Base-by-base conservation (phyloP, 1,284 basidiomycete species). In the Austropuccinia psidii region DNA sequence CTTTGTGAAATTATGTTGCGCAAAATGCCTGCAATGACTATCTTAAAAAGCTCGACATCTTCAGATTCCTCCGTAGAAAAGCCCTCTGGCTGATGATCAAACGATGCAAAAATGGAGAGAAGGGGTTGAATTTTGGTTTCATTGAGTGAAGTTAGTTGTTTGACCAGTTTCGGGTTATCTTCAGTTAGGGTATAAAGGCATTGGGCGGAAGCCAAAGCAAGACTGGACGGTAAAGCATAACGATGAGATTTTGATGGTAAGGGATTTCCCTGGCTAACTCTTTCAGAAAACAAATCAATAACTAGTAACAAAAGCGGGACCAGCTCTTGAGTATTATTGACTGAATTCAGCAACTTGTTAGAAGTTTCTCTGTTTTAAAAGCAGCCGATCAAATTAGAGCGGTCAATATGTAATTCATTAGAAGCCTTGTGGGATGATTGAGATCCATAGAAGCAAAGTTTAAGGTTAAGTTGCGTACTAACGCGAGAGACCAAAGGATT, bases 401-500 rank as follows among this genome's bases (percentile, higher is more conserved):
- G n/a, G n/a, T n/a, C n/a, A n/a, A n/a, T n/a, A n/a, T n/a, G n/a
- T n/a, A n/a, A n/a, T n/a, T n/a, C n/a, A n/a, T n/a, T n/a, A n/a
- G n/a, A n/a, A n/a, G n/a, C n/a, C n/a, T n/a, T n/a, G n/a, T n/a
- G n/a, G n/a, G n/a, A n/a, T n/a, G n/a, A n/a, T n/a, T n/a, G n/a
- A n/a, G n/a, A n/a, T n/a, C n/a, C n/a, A n/a, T n/a, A n/a, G n/a
- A n/a, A n/a, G n/a, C n/a, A n/a, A n/a, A n/a, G n/a, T n/a, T n/a
- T 60, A 11, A 39, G 39, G 33, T 37, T n/a, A 58, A 45, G 50
- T 27, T 13, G 31, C 21, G 27, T n/a, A 58, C 67, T 57, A 35
- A 70, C 67, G 67, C 67, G 47, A 70, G 27, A 49, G 67, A 70
- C 67, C 67, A 70, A 9, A 70, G 27, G 21, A 60, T 54, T 24